phyloP scores from a whole-genome alignment of 1,284 basidiomycete genomes.

The Irpex lacteus region DNA sequence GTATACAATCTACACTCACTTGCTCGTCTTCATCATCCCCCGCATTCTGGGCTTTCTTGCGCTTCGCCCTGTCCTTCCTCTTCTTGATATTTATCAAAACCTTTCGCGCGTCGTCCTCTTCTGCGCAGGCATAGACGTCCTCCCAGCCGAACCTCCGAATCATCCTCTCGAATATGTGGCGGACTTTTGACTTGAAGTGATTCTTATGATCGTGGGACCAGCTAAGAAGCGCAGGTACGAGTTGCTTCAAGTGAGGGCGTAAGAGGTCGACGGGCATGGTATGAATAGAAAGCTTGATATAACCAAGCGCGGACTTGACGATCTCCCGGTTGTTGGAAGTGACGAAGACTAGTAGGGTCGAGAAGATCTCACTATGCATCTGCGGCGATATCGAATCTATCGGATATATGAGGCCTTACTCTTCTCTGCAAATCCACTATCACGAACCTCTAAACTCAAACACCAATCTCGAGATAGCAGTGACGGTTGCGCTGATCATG shows the following conservation, averaged over 20 bases:
- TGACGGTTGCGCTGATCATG: slow-evolving; percentile 98
- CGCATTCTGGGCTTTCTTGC: slow-evolving; percentile 59
- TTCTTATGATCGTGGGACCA: slow-evolving; percentile 99
- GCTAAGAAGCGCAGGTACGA: slow-evolving; percentile 84
- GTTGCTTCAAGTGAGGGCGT: slow-evolving; percentile 68
- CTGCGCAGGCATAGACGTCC: slow-evolving; percentile 74
- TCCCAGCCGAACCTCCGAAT: slow-evolving; percentile 90
- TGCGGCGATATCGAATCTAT: slow-evolving; percentile 68
- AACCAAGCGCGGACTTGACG: slow-evolving; percentile 94
- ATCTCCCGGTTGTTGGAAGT: slow-evolving; percentile 95
- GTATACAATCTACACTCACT: slow-evolving; percentile 26
- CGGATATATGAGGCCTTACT: background rate
- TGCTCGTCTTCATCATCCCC: slow-evolving; percentile 52
- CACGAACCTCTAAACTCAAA: slow-evolving; percentile 91
- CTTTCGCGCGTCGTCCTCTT: slow-evolving; percentile 72
- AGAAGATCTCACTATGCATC: slow-evolving; percentile 87
- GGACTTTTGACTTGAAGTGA: slow-evolving; percentile 96
- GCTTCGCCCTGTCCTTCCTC: slow-evolving; percentile 85
- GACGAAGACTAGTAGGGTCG: slow-evolving; percentile 88
- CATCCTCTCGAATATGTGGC: slow-evolving; percentile 97
- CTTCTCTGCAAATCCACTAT: background rate
- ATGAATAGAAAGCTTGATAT: slow-evolving; percentile 92
- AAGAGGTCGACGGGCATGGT: slow-evolving; percentile 74
- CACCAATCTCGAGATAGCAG: slow-evolving; percentile 88
- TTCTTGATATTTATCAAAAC: slow-evolving; percentile 91